Percentiles rank a stretch among this genome's conserved stretches.
Conservation (phyloP, 129 eudicot species). For the sunflower (Helianthus annuus) region DNA sequence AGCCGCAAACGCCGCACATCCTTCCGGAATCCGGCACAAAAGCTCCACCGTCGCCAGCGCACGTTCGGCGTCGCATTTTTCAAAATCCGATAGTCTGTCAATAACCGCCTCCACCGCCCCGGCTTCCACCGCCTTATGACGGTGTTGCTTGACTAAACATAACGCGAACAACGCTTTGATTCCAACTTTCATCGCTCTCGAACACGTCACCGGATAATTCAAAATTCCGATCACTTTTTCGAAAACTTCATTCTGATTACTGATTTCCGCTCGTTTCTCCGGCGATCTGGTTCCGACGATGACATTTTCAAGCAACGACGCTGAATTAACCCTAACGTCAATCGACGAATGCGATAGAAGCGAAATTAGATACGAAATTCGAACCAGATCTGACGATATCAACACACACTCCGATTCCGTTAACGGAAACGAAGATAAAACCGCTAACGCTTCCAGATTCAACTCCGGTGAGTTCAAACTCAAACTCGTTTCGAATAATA, state of each 20-base stretch:
- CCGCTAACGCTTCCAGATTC: conserved; percentile 60
- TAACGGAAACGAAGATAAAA: conserved; percentile 58
- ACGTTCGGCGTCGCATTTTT: conserved; percentile 87
- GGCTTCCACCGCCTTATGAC: conserved; percentile 78
- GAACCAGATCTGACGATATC: conserved; percentile 53
- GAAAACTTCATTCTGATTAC: conserved; percentile 61
- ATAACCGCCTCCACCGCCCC: conserved; percentile 81
- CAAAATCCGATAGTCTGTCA: conserved; percentile 64
- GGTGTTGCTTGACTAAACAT: conserved; percentile 83
- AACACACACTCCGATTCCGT: conserved; percentile 61
- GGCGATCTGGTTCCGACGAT: conserved; percentile 77
- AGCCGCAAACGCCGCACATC: conserved; percentile 72
- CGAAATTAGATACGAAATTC: conserved; percentile 48
- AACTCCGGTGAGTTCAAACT: conserved; percentile 43
- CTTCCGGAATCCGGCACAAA: conserved; percentile 71
- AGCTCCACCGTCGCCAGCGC: conserved; percentile 92
- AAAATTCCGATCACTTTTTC: conserved; percentile 59
- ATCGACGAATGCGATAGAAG: conserved; percentile 68
- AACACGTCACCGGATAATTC: conserved; percentile 58
- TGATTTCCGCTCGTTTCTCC: conserved; percentile 59
- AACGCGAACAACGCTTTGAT: conserved; percentile 78
- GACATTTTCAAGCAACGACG: conserved; percentile 65
- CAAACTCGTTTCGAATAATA: conserved; percentile 34
- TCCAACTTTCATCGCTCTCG: conserved; percentile 77
- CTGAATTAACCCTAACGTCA: conserved; percentile 73